phyloP scores from a whole-genome alignment of 352 stramenopile genomes.

The Phytophthora quininea region DNA sequence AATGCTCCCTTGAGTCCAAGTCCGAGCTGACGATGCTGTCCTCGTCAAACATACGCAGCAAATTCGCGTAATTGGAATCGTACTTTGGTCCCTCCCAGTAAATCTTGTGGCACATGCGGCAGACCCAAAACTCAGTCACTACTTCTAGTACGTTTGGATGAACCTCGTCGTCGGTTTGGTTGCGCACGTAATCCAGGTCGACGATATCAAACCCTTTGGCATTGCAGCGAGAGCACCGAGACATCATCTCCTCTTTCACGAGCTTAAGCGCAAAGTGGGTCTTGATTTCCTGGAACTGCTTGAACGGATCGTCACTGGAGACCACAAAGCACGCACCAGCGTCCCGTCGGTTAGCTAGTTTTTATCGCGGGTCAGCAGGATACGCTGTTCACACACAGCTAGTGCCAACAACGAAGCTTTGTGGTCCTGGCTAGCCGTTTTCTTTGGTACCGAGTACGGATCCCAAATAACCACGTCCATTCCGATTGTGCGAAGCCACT shows the following conservation, averaged over 20 bases:
- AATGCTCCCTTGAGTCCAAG: not conserved
- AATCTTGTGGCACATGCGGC: conserved; percentile 64
- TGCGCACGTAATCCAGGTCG: conserved; percentile 52
- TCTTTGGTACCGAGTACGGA: conserved; percentile 35
- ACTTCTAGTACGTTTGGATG: conserved; percentile 58
- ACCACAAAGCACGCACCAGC: conserved; percentile 80
- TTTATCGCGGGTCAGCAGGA: conserved; percentile 78
- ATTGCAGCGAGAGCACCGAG: conserved; percentile 74
- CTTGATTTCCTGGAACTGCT: conserved; percentile 82
- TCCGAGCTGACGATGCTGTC: conserved; percentile 27
- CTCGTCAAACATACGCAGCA: conserved; percentile 55
- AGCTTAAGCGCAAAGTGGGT: conserved; percentile 69
- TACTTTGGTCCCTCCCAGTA: conserved; percentile 87
- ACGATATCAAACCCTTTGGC: conserved; percentile 66
- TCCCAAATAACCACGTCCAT: conserved; percentile 81
- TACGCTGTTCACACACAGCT: conserved; percentile 67
- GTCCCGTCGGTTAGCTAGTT: conserved; percentile 66
- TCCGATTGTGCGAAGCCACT: conserved; percentile 79
- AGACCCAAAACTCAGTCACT: conserved; percentile 76
- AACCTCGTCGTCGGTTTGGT: conserved; percentile 60
- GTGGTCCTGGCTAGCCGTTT: conserved; percentile 41
- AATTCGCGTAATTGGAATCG: conserved; percentile 66
- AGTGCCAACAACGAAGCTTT: conserved; percentile 53
- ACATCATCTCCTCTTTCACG: conserved; percentile 76
- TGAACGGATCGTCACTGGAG: conserved; percentile 66